Evolutionary conservation across 345 rosid species (phyloP).

Genomic region (Sonneratia caseolaris): DNA sequence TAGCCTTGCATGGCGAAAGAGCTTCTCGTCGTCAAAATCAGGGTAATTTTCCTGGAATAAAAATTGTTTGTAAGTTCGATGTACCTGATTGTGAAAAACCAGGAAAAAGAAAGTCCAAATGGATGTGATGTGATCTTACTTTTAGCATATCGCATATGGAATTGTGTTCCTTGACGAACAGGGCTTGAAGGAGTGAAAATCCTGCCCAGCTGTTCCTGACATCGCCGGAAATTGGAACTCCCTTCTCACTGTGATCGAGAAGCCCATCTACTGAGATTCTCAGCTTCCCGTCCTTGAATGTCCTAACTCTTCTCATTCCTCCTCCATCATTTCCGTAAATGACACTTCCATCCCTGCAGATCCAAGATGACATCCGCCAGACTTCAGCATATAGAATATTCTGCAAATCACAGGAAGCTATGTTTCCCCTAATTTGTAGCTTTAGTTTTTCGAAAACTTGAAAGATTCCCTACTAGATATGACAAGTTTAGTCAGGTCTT

Average conservation of each 20-base stretch:
- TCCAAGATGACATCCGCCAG: neutral
- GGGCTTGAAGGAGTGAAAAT: conserved; percentile 57
- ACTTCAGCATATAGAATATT: neutral
- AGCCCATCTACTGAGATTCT: conserved; percentile 43
- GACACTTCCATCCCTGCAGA: conserved; percentile 67
- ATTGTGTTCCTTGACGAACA: conserved; percentile 66
- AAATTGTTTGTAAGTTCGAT: neutral
- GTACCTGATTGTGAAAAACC: neutral
- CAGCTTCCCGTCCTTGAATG: conserved; percentile 65
- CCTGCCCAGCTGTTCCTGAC: conserved; percentile 79
- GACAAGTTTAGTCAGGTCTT: neutral
- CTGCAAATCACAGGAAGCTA: neutral
- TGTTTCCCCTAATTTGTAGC: too few species aligned
- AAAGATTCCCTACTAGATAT: too few species aligned
- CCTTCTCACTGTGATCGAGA: conserved; percentile 45
- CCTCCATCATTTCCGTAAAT: conserved; percentile 57
- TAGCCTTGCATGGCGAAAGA: conserved; percentile 49
- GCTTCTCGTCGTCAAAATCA: conserved; percentile 55
- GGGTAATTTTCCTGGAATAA: conserved; percentile 5
- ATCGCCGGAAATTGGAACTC: conserved; percentile 66
- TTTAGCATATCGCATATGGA: conserved; percentile 53
- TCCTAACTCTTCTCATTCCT: conserved; percentile 58
- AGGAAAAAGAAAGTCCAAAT: neutral
- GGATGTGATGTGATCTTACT: conserved; percentile 19
- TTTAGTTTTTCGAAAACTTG: too few species aligned